Conservation (phyloP, 345 rosid genomes). For the Melastoma malabathricum region DNA sequence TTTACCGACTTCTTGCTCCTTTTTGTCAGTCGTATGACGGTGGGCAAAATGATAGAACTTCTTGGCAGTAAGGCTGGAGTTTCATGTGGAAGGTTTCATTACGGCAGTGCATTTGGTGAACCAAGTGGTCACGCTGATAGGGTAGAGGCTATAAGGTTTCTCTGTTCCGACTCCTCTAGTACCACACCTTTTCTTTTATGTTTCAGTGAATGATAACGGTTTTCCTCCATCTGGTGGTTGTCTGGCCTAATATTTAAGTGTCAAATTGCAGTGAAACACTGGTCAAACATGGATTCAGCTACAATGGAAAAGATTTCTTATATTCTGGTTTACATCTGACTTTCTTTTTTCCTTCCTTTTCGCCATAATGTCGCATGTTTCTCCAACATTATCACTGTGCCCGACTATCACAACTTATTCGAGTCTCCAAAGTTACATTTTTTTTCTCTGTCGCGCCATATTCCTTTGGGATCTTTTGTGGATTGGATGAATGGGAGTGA, state of each 20-base stretch:
- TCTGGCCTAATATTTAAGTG: neutral
- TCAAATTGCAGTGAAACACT: conserved; percentile 53
- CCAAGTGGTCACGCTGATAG: conserved; percentile 88
- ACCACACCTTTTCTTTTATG: neutral
- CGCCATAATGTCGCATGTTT: neutral
- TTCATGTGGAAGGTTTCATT: conserved; percentile 69
- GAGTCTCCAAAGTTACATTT: too few relatives aligned
- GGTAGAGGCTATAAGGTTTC: conserved; percentile 69
- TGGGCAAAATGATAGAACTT: conserved; percentile 98
- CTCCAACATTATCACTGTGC: too few relatives aligned
- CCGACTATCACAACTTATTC: too few relatives aligned
- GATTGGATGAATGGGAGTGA: too few relatives aligned
- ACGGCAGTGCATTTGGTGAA: conserved; percentile 98
- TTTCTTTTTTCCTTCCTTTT: neutral
- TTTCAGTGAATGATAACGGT: neutral
- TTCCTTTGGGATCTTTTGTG: too few relatives aligned
- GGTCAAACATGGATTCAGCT: conserved; percentile 62
- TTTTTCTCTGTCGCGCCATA: too few relatives aligned
- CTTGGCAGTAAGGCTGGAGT: conserved; percentile 94
- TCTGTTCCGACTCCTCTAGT: neutral
- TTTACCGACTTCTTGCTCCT: conserved; percentile 4
- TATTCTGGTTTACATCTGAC: conserved; percentile 51
- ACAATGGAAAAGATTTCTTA: conserved; percentile 82
- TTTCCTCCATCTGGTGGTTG: too few relatives aligned
- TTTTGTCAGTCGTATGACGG: conserved; percentile 81